Base-by-base conservation (phyloP, 2,329 filamentous ascomycete genomes). In the Monilinia vaccinii-corymbosi region DNA sequence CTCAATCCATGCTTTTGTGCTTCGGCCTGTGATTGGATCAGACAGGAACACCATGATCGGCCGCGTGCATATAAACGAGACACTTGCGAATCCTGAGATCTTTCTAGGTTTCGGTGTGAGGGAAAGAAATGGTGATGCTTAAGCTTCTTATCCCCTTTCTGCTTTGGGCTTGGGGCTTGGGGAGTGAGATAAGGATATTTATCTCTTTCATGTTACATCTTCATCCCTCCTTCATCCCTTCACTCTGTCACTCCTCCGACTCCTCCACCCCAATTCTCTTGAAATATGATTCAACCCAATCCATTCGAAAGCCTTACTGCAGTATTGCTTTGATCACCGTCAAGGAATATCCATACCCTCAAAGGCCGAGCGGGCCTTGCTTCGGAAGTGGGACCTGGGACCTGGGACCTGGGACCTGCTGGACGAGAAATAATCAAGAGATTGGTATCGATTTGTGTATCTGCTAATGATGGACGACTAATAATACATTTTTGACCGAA, bases 31-130 rank as follows among this genome's bases (percentile, higher is more conserved):
- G 8, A 58, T 58, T 58, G 56, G 56, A 32, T 34, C 13, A 34
- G 38, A 44, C 23, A 44, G 38, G 51, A 44, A 32, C 16, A 7
- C 6, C 25, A 25, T 40, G 47, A 58, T 58, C 56, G 36, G 56
- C 56, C 52, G 56, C 47, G 52, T 52, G 56, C 47, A 58, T 52
- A 13, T 45, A 58, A 52, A 58, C 47, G 56, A 58, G 56, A 36
- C 31, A 51, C 21, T 6, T 58, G 47, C 56, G 25, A 28, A 6
- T 6, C 3, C 32, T 44, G 38, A 53, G 38, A 53, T 55, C 36
- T 5, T 42, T 53, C 51, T 32, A 44, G 51, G 25, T 9, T 55
- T 55, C 51, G 14, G 51, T 55, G 11, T n/a, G 51, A 31, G 32
- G n/a, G 11, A 14, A 14, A 38, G 36, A 14, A 32, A 44, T 23